Conservation (phyloP, 2,329 filamentous ascomycete species). For the Sarocladiaceae sp. region DNA sequence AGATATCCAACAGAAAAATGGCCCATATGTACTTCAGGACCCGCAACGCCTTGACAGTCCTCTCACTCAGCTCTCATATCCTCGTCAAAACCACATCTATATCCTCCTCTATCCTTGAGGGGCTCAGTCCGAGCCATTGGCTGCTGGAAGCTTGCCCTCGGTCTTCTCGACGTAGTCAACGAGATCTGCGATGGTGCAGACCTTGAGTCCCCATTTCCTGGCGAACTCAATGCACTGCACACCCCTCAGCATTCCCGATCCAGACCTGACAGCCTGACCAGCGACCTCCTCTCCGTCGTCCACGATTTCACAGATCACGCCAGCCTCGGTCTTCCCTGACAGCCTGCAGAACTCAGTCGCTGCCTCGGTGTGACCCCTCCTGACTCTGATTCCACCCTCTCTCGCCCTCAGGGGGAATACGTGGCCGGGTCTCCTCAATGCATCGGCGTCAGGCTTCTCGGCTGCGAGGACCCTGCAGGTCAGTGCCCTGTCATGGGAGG, state of each 20-base stretch:
- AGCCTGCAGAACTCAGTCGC: conserved; percentile 85
- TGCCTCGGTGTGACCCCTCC: conserved; percentile 89
- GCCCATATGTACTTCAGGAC: conserved; percentile 1
- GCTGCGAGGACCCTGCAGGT: conserved; percentile 77
- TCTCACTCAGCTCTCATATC: not conserved
- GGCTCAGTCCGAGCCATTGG: conserved; percentile 33
- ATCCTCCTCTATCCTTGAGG: not conserved
- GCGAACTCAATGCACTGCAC: conserved; percentile 89
- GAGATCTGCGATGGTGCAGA: conserved; percentile 93
- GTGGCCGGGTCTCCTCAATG: conserved; percentile 82
- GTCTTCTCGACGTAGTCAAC: conserved; percentile 73
- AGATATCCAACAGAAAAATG: too few species aligned
- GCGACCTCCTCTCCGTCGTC: conserved; percentile 73
- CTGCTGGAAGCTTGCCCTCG: conserved; percentile 56
- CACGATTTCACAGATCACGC: conserved; percentile 87
- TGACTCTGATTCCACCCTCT: conserved; percentile 73
- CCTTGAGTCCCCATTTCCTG: conserved; percentile 80
- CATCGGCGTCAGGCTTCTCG: conserved; percentile 47
- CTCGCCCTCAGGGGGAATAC: conserved; percentile 79
- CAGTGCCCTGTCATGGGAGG: conserved; percentile 78
- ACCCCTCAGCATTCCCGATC: conserved; percentile 85
- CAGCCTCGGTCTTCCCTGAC: conserved; percentile 71
- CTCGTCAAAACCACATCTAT: not conserved
- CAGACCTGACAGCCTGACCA: conserved; percentile 61
- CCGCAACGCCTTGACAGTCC: not conserved